A percentile compares a stretch with the other conserved stretches of the same genome.
These are phyloP conservation scores for Rhizophora apiculata DNA, from an alignment of 345 rosid species.

Conservation along the genomic window DNA sequence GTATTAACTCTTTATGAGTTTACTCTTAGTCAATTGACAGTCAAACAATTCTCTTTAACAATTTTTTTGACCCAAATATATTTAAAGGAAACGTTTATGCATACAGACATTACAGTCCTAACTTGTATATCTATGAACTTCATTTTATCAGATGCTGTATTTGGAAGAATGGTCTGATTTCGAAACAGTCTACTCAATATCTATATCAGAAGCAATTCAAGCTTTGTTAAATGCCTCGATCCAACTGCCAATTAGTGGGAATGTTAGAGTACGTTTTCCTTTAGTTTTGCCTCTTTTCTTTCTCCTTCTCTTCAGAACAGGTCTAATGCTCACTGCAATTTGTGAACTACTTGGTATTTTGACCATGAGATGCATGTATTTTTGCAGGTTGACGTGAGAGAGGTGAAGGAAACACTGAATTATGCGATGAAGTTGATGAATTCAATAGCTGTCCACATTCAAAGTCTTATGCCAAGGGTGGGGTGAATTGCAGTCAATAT, in stretches of 20 bases:
- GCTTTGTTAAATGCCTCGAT: conserved; percentile 56
- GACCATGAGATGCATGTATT: too few species aligned
- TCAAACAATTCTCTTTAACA: too few species aligned
- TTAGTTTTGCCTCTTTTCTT: neutral
- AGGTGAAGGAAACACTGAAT: conserved; percentile 57
- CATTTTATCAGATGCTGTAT: conserved; percentile 52
- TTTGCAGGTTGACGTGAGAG: conserved; percentile 55
- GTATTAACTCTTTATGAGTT: too few species aligned
- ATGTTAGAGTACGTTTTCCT: conserved; percentile 40
- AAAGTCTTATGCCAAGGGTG: conserved; percentile 62
- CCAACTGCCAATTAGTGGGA: conserved; percentile 59
- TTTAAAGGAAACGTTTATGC: too few species aligned
- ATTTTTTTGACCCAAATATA: too few species aligned
- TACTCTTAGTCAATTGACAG: too few species aligned
- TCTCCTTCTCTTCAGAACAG: neutral
- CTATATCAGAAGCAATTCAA: conserved; percentile 53
- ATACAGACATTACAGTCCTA: too few species aligned
- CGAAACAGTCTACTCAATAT: conserved; percentile 50
- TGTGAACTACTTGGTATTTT: neutral
- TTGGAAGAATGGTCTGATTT: conserved; percentile 63
- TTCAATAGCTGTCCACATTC: conserved; percentile 38
- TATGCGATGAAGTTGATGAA: conserved; percentile 60
- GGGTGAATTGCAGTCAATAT: neutral
- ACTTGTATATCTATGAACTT: conserved; percentile 5
- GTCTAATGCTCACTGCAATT: neutral